Percentiles rank a stretch among this genome's conserved stretches.
Evolutionary conservation across 495 filamentous ascomycete species (phyloP).

Genomic region (Trichocladium antarcticum): DNA sequence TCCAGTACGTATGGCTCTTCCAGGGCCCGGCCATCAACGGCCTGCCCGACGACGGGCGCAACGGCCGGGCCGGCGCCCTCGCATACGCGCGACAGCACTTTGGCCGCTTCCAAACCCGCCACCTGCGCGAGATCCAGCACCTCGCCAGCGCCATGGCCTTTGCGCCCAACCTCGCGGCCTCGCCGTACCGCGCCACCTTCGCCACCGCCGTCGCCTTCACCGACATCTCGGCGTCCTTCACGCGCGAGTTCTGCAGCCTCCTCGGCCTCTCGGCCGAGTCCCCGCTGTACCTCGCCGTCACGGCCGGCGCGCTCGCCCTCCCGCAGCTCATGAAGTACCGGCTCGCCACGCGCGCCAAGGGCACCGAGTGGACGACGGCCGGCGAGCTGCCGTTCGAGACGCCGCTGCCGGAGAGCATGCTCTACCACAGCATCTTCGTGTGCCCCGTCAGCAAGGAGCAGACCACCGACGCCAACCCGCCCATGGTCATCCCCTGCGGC

Average conservation of each 20-base stretch:
- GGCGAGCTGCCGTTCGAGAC: conserved; percentile 91
- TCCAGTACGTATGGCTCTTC: conserved; percentile 83
- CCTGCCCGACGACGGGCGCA: conserved; percentile 33
- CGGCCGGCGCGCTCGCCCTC: conserved; percentile 82
- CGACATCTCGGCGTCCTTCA: conserved; percentile 74
- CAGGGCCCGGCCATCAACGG: conserved; percentile 36
- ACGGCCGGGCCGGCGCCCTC: conserved; percentile 45
- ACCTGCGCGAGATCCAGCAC: conserved; percentile 62
- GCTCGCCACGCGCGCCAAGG: conserved; percentile 70
- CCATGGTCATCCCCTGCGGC: conserved; percentile 96
- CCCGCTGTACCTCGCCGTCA: conserved; percentile 81
- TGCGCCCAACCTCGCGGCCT: conserved; percentile 51
- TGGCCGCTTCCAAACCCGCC: conserved; percentile 44
- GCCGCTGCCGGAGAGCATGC: conserved; percentile 70
- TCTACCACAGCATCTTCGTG: conserved; percentile 95
- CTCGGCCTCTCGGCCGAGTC: conserved; percentile 78
- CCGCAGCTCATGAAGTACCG: conserved; percentile 75
- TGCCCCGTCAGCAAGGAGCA: conserved; percentile 96
- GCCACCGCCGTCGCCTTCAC: conserved; percentile 61
- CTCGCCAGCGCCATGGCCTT: conserved; percentile 70
- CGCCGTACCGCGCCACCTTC: conserved; percentile 70
- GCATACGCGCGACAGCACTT: conserved; percentile 62
- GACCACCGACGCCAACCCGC: conserved; percentile 83
- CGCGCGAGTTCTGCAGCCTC: conserved; percentile 87
- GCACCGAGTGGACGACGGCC: conserved; percentile 86